phyloP scores from a whole-genome alignment of 2,329 filamentous ascomycete genomes.

The Orbilia quercus region DNA sequence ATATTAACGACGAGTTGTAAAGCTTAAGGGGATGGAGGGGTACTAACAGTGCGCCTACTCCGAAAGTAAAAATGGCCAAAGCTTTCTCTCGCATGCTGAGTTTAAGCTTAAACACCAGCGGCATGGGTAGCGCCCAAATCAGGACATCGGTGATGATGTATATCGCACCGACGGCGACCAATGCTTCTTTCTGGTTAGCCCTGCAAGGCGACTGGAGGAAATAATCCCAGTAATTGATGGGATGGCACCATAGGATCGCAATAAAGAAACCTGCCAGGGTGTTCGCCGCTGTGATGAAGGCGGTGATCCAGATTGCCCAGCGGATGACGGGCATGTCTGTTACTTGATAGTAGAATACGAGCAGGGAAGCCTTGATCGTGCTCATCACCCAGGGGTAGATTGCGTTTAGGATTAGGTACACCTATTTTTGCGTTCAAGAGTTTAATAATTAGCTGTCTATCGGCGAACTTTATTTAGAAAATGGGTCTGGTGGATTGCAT shows the following conservation, averaged over 20 bases:
- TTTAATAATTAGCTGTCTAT: background rate
- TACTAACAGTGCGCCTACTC: constrained; percentile 25
- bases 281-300: constrained; percentile 5
- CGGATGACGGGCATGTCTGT: constrained; percentile 2
- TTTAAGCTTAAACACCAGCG: constrained; percentile 24
- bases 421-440: background rate
- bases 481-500: background rate
- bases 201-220: constrained; percentile 12
- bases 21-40: background rate
- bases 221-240: constrained; percentile 26
- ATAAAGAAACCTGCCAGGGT: constrained; percentile 23
- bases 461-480: too few relatives aligned
- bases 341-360: constrained; percentile 31
- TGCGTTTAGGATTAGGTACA: background rate
- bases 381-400: constrained; percentile 30
- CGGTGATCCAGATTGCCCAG: constrained; percentile 5
- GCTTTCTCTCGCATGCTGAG: constrained; percentile 4
- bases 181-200: background rate
- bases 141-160: constrained; percentile 31
- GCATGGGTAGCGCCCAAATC: constrained; percentile 35
- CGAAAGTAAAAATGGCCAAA: constrained; percentile 24
- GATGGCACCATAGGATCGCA: constrained; percentile 3
- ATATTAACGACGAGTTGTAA: background rate
- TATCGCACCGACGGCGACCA: constrained; percentile 9
- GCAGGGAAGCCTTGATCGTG: constrained; percentile 21